Conservation (phyloP, 2,329 filamentous ascomycete species). For the Colletotrichum aenigma region DNA sequence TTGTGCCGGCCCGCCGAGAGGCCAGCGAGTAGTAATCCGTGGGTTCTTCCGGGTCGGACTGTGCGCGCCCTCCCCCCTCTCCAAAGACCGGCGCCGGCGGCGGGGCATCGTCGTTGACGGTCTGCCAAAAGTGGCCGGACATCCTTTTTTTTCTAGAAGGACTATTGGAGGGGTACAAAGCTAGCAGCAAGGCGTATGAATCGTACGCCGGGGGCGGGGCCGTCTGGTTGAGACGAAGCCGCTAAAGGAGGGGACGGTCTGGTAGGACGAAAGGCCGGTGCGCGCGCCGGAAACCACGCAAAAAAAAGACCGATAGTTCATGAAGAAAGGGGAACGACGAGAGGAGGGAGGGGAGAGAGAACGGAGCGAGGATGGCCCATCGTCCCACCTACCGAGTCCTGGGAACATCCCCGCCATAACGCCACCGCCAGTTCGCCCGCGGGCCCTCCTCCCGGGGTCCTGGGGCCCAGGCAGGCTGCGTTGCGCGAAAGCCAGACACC, state of each 20-base stretch:
- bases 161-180: neutral
- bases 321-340: neutral
- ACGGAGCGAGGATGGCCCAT: neutral
- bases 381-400: neutral
- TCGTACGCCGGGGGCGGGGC: neutral
- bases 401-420: neutral
- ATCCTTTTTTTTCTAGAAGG: neutral
- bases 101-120: neutral
- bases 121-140: neutral
- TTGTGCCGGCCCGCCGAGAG: neutral
- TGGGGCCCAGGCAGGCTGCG: neutral
- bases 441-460: neutral
- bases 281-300: neutral
- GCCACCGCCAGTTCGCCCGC: neutral
- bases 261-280: neutral
- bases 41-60: neutral
- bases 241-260: neutral
- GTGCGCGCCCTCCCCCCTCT: neutral
- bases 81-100: neutral
- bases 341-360: neutral
- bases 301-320: neutral
- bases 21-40: neutral
- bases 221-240: neutral
- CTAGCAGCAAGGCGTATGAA: neutral
- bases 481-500: neutral